Base-by-base conservation (phyloP, 2,329 filamentous ascomycete genomes). In the Beauveria caledonica region DNA sequence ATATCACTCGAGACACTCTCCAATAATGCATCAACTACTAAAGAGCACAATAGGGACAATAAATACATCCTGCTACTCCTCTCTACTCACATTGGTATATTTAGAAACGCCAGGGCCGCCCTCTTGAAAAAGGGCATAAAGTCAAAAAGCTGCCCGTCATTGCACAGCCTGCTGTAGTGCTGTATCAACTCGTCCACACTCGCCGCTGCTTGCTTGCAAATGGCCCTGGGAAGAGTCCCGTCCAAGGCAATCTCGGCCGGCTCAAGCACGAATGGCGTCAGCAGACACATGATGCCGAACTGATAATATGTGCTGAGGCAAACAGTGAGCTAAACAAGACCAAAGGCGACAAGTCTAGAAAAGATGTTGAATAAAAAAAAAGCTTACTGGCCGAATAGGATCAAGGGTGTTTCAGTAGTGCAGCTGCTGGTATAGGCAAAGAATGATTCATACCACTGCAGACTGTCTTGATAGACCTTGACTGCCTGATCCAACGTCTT, bases 371-470 rank as follows among this genome's bases (percentile, higher is more conserved):
- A 1, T 36, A 3, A 2, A 36, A 6, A 1, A 36, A 13, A 36
- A 33, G 46, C 57, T 53, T 53, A 60, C 57, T 60, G 57, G 17
- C 27, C 21, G 40, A 60, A 53, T 11, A 60, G 40, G 13, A 46
- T 40, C 40, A 60, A 42, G 6, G 57, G 39, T 29, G 40, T 53
- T 10, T 53, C 19, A 27, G 19, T 19, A 15, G 13, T 40, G 49
- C 49, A 46, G 25, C 19, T 53, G 39, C 39, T 46, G 39, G 57
- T 53, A 19, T 52, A 60, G 11, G 49, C 49, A 15, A 60, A 60
- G 17, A 60, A 60, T 4, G 57, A 53, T 1, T 53, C 57, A 33
- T 60, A 60, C 57, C 57, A 60, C 6, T 13, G 25, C 48, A 60
- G 21, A 21, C 49, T 29, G 19, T 48, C 10, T 23, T 46, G 49